phyloP scores from a whole-genome alignment of 768 basidiomycete genomes.

The Hortiboletus campestris region DNA sequence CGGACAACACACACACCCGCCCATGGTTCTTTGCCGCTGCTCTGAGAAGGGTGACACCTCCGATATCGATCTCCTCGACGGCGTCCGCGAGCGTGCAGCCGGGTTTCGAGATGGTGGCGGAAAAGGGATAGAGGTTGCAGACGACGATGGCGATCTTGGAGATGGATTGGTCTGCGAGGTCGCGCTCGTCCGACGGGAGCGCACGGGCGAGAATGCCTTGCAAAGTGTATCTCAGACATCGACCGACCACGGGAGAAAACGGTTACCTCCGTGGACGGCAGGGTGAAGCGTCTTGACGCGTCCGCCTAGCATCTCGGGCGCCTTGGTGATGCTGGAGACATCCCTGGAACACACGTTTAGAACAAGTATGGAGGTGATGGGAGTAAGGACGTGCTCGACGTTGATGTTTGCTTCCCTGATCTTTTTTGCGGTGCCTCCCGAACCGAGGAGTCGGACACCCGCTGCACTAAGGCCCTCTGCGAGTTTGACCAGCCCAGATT shows the following conservation, averaged over 20 bases:
- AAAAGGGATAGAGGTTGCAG: slow-evolving; percentile 99
- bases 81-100: slow-evolving; percentile 89
- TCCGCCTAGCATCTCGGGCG: slow-evolving; percentile 98
- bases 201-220: slow-evolving; percentile 91
- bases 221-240: slow-evolving; percentile 4
- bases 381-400: slow-evolving; percentile 71
- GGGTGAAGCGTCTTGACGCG: slow-evolving; percentile 98
- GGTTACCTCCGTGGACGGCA: slow-evolving; percentile 90
- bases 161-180: slow-evolving; percentile 81
- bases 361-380: not conserved
- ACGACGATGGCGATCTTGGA: slow-evolving; percentile 95
- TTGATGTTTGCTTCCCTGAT: slow-evolving; percentile 91
- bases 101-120: slow-evolving; percentile 83
- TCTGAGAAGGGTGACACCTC: slow-evolving; percentile 94
- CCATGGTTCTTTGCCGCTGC: slow-evolving; percentile 99
- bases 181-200: slow-evolving; percentile 86
- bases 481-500: slow-evolving; percentile 83
- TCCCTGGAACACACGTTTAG: slow-evolving; percentile 54
- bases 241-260: not conserved
- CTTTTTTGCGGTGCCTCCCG: slow-evolving; percentile 96
- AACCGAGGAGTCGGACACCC: slow-evolving; percentile 88
- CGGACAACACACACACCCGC: slow-evolving; percentile 85
- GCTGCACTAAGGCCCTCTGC: slow-evolving; percentile 78
- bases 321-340: slow-evolving; percentile 95
- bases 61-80: slow-evolving; percentile 98